phyloP scores from a whole-genome alignment of 352 stramenopile species.

The Phytophthora quininea region DNA sequence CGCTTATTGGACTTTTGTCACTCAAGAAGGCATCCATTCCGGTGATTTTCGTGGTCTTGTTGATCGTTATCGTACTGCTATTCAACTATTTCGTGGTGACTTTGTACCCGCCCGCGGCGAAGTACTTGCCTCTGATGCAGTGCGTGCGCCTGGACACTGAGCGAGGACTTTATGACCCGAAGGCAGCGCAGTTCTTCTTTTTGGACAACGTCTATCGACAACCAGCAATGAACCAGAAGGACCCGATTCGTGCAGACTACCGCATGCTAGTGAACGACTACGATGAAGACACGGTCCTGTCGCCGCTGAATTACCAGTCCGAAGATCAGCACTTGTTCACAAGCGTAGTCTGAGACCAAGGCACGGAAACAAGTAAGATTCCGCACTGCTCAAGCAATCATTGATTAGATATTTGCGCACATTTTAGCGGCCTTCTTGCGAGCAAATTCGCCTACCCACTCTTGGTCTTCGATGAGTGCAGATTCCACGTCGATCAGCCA shows the following conservation, averaged over 20 bases:
- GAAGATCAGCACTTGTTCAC: slow-evolving; percentile 63
- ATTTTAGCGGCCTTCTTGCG: slow-evolving; percentile 44
- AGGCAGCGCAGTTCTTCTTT: slow-evolving; percentile 52
- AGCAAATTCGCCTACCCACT: slow-evolving; percentile 41
- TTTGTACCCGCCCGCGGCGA: slow-evolving; percentile 65
- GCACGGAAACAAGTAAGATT: background rate
- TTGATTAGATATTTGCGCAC: slow-evolving; percentile 38
- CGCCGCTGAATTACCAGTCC: slow-evolving; percentile 37
- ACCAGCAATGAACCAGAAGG: slow-evolving; percentile 65
- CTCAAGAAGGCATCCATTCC: slow-evolving; percentile 68
- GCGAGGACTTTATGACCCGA: slow-evolving; percentile 36
- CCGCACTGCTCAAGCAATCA: slow-evolving; percentile 3
- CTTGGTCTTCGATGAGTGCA: slow-evolving; percentile 45
- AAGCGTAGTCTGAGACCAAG: slow-evolving; percentile 24
- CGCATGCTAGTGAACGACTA: slow-evolving; percentile 56
- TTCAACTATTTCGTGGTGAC: slow-evolving; percentile 67
- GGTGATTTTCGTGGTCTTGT: slow-evolving; percentile 33
- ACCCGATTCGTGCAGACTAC: slow-evolving; percentile 61
- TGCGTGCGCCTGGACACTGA: slow-evolving; percentile 61
- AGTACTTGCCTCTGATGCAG: slow-evolving; percentile 62
- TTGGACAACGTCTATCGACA: slow-evolving; percentile 75
- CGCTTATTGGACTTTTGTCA: slow-evolving; percentile 78
- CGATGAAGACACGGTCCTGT: slow-evolving; percentile 34
- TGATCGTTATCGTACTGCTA: slow-evolving; percentile 53
- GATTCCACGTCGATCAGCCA: slow-evolving; percentile 59